These are phyloP conservation scores for Naegleria fowleri DNA, from an alignment of 208 protist genomes.

Conservation along the genomic window DNA sequence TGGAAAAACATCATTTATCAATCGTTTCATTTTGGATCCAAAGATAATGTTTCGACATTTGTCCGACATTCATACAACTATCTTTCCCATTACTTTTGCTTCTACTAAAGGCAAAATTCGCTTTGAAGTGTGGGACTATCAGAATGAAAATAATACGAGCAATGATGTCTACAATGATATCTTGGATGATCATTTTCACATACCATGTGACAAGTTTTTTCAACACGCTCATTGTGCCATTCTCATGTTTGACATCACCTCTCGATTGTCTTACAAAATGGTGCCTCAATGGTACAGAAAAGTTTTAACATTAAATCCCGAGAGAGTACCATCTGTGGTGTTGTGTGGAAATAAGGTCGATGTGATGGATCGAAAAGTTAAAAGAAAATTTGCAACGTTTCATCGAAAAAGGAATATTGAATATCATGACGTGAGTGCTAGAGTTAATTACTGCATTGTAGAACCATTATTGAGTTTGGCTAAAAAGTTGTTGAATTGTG, in stretches of 20 bases:
- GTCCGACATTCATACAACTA: not conserved
- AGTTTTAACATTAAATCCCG: not conserved
- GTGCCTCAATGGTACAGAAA: slow-evolving; percentile 91
- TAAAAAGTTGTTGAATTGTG: no score
- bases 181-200: not conserved
- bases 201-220: not conserved
- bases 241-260: slow-evolving; percentile 99
- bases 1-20: not conserved
- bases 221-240: slow-evolving; percentile 95
- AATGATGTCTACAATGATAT: not conserved
- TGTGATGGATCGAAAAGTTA: slow-evolving; percentile 97
- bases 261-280: slow-evolving; percentile 99
- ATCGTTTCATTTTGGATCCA: not conserved
- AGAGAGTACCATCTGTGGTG: slow-evolving; percentile 74
- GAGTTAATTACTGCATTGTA: slow-evolving; percentile 92
- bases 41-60: not conserved
- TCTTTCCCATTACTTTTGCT: not conserved
- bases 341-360: slow-evolving; percentile 99
- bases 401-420: slow-evolving; percentile 98
- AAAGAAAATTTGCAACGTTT: slow-evolving; percentile 99
- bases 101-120: not conserved
- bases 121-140: not conserved
- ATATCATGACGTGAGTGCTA: slow-evolving; percentile 99
- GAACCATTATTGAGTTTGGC: no score
- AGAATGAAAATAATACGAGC: not conserved